Base-by-base conservation (phyloP, 768 basidiomycete species). In the Filobasidium floriforme region DNA sequence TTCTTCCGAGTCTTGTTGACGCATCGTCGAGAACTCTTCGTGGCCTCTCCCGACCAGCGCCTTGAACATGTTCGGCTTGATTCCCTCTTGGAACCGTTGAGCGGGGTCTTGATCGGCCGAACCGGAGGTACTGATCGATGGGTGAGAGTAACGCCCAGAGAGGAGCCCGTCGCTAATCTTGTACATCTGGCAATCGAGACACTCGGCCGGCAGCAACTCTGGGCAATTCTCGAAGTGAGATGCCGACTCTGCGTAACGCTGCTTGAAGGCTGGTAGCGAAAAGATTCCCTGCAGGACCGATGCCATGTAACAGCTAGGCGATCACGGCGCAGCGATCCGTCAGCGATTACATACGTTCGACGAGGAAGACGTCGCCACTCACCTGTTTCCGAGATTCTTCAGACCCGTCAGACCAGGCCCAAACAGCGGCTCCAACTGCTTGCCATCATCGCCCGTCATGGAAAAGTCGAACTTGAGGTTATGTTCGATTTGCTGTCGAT, bases 1-100 rank as follows among this genome's bases (percentile, higher is more conserved):
- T 79, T 98, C 94, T 73, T 94, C 92, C 6, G 92, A 86, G 73
- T 99, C 96, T 75, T 98, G 96, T 78, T 99, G 94, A 61, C 85
- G 84, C 93, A 97, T 98, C 57, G 93, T 98, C 41, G 89, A 82
- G 73, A 98, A 98, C 79, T 97, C 96, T 40, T 85, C 85, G 73
- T 98, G 96, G 0, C 90, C 92, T 70, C 88, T 89, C 1, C 94
- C 94, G 41, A 98, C 85, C 11, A 98, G 84, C 5, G 86, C 81
- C 78, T 97, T 98, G 82, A 98, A 91, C 69, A 85, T 85, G 0
- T 82, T 81, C 0, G 94, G 96, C 51, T 84, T 84, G 49, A 99
- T 77, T 0, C 96, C 96, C 26, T 84, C 85, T 74, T 98, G 94
- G 81, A 90, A 92, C 4, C 80, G 79, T 7, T 71, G 71, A 18